Evolutionary conservation across 1,139 yeast species (phyloP), one percentile per base, ranked within the genome.

Genomic region (Hyphopichia wangnamkhiaoensis): DNA sequence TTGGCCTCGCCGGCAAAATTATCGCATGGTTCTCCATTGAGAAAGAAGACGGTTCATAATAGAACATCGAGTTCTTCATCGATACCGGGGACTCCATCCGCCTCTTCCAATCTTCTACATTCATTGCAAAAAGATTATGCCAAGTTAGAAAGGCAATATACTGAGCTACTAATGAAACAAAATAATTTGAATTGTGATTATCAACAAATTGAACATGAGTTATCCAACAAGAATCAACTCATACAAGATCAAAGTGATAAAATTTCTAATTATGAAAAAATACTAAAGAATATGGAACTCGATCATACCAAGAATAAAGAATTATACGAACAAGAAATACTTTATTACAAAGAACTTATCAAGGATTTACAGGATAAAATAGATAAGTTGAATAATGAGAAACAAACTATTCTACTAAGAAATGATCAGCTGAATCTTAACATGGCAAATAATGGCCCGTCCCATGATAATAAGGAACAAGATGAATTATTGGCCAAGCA

Each of bases 341-440:
- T 49, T 13, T 60, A 56, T 42, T 67, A 68, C 48, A 64, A 68
- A 43, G 65, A 61, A 35, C 47, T 59, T 38, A 58, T 68, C 14
- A 57, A 57, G 26, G 67, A 60, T 32, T 56, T 67, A 37, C 66
- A 65, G 40, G 29, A 47, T 14, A 63, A 65, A 39, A 54, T 65
- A 17, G 49, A 52, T 23, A 50, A 64, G 39, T 43, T 61, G 18
- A 54, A 49, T 21, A 48, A 31, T 34, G 31, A 38, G 25, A 34
- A 32, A 25, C 20, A 34, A 27, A 18, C 19, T 14, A n/a, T 21
- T 32, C 19, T 28, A 28, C 29, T 26, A 26, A 13, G 18, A 26
- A 19, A 37, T 16, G 28, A 15, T n/a, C n/a, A n/a, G n/a, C n/a
- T n/a, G n/a, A n/a, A n/a, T n/a, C n/a, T n/a, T n/a, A n/a, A 8